phyloP scores from a whole-genome alignment of 1,284 basidiomycete genomes.

The Trichosporon asahii region DNA sequence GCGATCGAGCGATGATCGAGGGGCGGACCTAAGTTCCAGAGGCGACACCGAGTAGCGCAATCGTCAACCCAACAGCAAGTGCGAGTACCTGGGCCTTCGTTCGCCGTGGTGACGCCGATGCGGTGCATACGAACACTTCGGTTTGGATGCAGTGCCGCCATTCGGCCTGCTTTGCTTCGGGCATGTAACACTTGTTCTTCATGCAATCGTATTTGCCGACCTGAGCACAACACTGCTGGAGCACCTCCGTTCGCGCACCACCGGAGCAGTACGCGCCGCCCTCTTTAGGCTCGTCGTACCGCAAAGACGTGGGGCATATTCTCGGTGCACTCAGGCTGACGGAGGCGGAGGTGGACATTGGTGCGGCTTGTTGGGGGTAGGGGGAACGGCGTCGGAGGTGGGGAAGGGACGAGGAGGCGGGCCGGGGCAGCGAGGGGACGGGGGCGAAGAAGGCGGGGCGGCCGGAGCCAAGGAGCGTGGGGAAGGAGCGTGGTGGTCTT shows the following conservation, averaged over 20 bases:
- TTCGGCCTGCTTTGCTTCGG: not conserved
- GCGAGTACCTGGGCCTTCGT: constrained; percentile 1
- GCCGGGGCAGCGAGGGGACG: too few relatives aligned
- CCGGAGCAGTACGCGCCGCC: constrained; percentile 5
- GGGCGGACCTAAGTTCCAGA: not conserved
- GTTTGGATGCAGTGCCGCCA: not conserved
- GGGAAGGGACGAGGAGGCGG: not conserved
- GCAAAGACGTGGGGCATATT: not conserved
- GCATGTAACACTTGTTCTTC: constrained; percentile 10
- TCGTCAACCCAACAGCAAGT: not conserved
- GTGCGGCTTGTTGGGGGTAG: not conserved
- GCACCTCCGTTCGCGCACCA: not conserved
- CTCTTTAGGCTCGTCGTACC: not conserved
- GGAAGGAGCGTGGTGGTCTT: not conserved
- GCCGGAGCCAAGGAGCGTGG: not conserved
- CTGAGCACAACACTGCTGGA: not conserved
- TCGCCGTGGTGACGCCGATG: not conserved
- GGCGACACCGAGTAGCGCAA: not conserved
- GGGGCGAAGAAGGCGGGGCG: not conserved
- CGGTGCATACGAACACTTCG: not conserved
- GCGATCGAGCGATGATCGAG: not conserved
- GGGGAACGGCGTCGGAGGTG: not conserved
- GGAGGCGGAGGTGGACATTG: not conserved
- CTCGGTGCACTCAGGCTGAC: not conserved
- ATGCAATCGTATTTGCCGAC: constrained; percentile 3